Evolutionary conservation across 2,329 filamentous ascomycete genomes (phyloP).

Genomic region (Didymella arachidicola): DNA sequence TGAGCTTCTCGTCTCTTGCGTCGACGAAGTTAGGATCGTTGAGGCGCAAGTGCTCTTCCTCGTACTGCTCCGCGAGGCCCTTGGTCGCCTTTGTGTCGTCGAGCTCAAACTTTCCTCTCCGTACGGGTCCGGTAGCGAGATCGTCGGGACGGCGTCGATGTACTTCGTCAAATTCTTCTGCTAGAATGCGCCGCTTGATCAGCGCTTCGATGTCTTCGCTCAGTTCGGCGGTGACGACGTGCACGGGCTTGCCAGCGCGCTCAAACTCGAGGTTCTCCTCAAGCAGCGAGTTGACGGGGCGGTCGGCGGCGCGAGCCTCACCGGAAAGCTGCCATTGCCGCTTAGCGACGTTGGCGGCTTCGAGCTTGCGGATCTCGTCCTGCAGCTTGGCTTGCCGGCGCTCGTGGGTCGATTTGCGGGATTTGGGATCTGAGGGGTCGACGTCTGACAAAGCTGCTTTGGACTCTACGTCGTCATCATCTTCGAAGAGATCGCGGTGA

Average conservation of each 20-base stretch:
- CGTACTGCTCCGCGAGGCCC: slow-evolving; percentile 90
- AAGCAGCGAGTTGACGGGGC: slow-evolving; percentile 89
- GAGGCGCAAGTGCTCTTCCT: slow-evolving; percentile 84
- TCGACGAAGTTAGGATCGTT: slow-evolving; percentile 83
- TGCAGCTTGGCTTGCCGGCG: slow-evolving; percentile 83
- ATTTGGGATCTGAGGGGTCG: slow-evolving; percentile 73
- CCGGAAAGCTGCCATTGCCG: slow-evolving; percentile 89
- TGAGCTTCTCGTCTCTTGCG: slow-evolving; percentile 80
- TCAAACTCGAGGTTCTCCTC: slow-evolving; percentile 97
- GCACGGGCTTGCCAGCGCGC: slow-evolving; percentile 90
- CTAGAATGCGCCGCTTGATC: slow-evolving; percentile 90
- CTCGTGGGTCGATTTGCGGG: slow-evolving; percentile 84
- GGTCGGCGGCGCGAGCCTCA: slow-evolving; percentile 81
- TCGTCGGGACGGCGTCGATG: slow-evolving; percentile 80
- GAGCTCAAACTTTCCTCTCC: slow-evolving; percentile 78
- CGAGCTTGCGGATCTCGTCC: slow-evolving; percentile 89
- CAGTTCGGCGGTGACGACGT: slow-evolving; percentile 89
- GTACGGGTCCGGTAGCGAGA: slow-evolving; percentile 66
- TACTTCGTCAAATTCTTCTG: slow-evolving; percentile 91
- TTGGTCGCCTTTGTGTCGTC: slow-evolving; percentile 89
- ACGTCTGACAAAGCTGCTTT: slow-evolving; percentile 66
- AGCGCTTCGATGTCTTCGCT: slow-evolving; percentile 91
- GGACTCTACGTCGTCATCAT: slow-evolving; percentile 67
- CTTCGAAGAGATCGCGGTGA: slow-evolving; percentile 86
- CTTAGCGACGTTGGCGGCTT: slow-evolving; percentile 87